These are phyloP conservation scores for Fusarium setosum DNA, from an alignment of 2,329 filamentous ascomycete genomes.

Conservation along the genomic window DNA sequence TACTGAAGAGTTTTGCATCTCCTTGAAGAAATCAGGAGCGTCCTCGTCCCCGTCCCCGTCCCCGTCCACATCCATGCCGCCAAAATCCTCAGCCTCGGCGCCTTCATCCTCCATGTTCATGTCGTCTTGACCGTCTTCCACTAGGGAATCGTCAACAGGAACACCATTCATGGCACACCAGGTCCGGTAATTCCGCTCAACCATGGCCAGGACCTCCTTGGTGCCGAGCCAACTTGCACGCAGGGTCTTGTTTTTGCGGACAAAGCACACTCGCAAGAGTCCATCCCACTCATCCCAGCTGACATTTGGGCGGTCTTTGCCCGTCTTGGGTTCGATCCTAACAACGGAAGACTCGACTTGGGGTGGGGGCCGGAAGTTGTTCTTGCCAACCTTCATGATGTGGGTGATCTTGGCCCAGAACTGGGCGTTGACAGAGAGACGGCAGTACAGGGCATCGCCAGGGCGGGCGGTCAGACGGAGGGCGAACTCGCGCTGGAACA, in stretches of 20 bases:
- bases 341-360: constrained; percentile 93
- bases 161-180: constrained; percentile 92
- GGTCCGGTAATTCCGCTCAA: constrained; percentile 88
- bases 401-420: constrained; percentile 78
- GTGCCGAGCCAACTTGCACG: constrained; percentile 84
- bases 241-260: constrained; percentile 90
- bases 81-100: constrained; percentile 58
- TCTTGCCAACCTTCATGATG: constrained; percentile 94
- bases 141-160: constrained; percentile 74
- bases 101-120: constrained; percentile 53
- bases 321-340: constrained; percentile 87
- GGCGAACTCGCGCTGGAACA: constrained; percentile 97
- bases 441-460: constrained; percentile 88
- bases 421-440: constrained; percentile 92
- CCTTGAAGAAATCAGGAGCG: constrained; percentile 86
- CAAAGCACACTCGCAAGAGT: constrained; percentile 77
- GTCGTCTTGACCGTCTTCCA: constrained; percentile 56
- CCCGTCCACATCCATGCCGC: constrained; percentile 65
- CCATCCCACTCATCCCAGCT: constrained; percentile 97
- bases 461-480: constrained; percentile 89
- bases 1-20: constrained; percentile 59
- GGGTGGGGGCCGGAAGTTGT: constrained; percentile 96
- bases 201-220: constrained; percentile 81
- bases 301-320: constrained; percentile 81
- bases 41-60: constrained; percentile 69